Evolutionary conservation across 805 yeast genomes (phyloP).

Genomic region (Teunomyces barrocoloradensis): DNA sequence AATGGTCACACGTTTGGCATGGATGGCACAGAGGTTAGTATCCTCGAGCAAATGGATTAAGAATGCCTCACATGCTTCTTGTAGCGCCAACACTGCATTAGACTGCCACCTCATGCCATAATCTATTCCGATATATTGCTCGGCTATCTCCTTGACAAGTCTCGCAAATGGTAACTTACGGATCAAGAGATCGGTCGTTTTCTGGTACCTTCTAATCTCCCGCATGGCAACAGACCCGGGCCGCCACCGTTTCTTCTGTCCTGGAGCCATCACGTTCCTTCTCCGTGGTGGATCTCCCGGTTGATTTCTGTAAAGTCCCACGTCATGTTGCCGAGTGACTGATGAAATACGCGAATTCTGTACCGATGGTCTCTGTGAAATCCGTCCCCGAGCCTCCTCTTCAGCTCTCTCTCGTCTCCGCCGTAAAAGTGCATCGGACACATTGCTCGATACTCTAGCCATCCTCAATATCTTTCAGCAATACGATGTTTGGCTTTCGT

Average conservation of each 20-base stretch:
- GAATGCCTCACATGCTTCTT: constrained; percentile 80
- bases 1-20: constrained; percentile 79
- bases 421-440: neutral
- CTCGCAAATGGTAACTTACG: constrained; percentile 78
- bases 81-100: constrained; percentile 72
- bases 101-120: constrained; percentile 75
- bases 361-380: constrained; percentile 1
- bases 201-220: constrained; percentile 68
- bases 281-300: constrained; percentile 52
- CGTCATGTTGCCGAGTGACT: constrained; percentile 8
- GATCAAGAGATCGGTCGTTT: constrained; percentile 62
- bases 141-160: constrained; percentile 70
- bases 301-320: constrained; percentile 45
- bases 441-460: constrained; percentile 4
- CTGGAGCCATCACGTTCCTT: neutral
- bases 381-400: neutral
- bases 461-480: neutral
- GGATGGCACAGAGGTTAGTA: constrained; percentile 73
- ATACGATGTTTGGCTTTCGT: neutral
- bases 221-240: constrained; percentile 68
- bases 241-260: constrained; percentile 43
- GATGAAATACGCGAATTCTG: constrained; percentile 1
- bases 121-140: constrained; percentile 51
- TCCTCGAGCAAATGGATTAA: constrained; percentile 72
- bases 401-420: neutral